These are phyloP conservation scores for Pythium phragmitis DNA, from an alignment of 352 stramenopile species.

Conservation along the genomic window DNA sequence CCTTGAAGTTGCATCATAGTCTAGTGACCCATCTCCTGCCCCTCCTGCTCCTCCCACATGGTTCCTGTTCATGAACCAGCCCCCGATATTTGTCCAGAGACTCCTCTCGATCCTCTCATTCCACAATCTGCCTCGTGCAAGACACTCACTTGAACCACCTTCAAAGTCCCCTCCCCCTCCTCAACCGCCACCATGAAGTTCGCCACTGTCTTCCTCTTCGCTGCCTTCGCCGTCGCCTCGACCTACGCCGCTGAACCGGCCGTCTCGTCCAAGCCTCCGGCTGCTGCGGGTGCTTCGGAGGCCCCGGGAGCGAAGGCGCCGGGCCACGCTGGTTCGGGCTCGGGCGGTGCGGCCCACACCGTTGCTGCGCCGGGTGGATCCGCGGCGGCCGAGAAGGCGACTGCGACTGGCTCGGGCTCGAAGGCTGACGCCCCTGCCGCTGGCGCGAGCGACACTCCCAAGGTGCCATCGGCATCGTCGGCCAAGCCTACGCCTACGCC, in stretches of 20 bases:
- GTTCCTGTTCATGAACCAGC: too few species aligned
- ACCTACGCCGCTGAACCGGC: background rate
- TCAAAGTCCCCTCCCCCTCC: slow-evolving; percentile 3
- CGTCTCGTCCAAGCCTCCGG: background rate
- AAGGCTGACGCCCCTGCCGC: background rate
- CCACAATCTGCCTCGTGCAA: slow-evolving; percentile 9
- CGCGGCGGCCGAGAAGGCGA: background rate
- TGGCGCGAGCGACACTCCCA: background rate
- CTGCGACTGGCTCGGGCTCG: slow-evolving; percentile 1
- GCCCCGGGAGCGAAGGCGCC: too few species aligned
- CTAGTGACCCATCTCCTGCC: too few species aligned
- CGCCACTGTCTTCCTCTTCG: slow-evolving; percentile 19
- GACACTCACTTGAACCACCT: background rate
- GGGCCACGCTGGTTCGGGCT: background rate
- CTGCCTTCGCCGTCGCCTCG: slow-evolving; percentile 19
- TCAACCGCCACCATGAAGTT: slow-evolving; percentile 26
- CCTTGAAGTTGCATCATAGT: too few species aligned
- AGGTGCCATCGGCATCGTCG: background rate
- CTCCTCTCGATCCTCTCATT: too few species aligned
- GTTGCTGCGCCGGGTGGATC: background rate
- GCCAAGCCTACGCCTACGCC: slow-evolving; percentile 5
- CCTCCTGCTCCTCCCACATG: background rate
- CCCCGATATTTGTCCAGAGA: too few species aligned
- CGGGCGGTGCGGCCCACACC: background rate
- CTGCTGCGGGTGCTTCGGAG: background rate